Percentiles rank a stretch among this genome's conserved stretches.
Evolutionary conservation across 225 moss, liverwort and hornwort genomes (phyloP).

Genomic region (Climacium dendroides): DNA sequence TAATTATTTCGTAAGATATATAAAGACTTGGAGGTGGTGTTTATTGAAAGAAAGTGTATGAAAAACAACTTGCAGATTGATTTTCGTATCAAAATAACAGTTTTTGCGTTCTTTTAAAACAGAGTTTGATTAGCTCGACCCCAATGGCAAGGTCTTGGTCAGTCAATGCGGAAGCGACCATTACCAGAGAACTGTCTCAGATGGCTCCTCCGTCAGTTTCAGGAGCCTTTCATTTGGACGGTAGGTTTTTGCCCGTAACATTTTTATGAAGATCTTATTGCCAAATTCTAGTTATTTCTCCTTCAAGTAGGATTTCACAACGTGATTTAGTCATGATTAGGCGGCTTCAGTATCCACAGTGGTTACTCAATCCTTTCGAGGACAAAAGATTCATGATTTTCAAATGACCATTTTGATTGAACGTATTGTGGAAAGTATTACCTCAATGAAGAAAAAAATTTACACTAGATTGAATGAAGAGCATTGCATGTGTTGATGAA

Average conservation of each 20-base stretch:
- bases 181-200: slow-evolving; percentile 47
- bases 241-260: not conserved
- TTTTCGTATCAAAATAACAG: not conserved
- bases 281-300: not conserved
- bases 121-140: slow-evolving; percentile 69
- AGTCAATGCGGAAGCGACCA: slow-evolving; percentile 46
- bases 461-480: not conserved
- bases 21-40: not conserved
- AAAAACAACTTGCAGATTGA: not conserved
- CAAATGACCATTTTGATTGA: not conserved
- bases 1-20: not conserved
- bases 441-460: not conserved
- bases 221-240: slow-evolving; percentile 47
- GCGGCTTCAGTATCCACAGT: not conserved
- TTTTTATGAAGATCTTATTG: not conserved
- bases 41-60: not conserved
- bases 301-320: not conserved
- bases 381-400: not conserved
- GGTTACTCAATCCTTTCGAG: not conserved
- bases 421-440: not conserved
- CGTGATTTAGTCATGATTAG: not conserved
- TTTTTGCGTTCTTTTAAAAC: not conserved
- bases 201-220: slow-evolving; percentile 41
- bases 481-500: not conserved
- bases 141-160: slow-evolving; percentile 55